phyloP scores from a whole-genome alignment of 179 eudicot species.

The Dionaea muscipula region DNA sequence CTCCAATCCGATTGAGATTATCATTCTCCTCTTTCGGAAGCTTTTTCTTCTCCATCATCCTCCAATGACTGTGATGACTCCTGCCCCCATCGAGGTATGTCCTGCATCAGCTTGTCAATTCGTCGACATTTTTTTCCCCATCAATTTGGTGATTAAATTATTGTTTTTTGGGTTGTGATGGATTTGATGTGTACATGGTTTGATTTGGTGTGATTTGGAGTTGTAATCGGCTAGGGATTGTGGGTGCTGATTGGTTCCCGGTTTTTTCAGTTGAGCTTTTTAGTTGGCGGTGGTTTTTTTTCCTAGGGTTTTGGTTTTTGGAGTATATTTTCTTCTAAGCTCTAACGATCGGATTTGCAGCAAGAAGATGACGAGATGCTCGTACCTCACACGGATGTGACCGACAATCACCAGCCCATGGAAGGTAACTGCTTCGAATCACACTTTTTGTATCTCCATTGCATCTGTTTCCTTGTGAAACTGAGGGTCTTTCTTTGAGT shows the following conservation, averaged over 20 bases:
- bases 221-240: not conserved
- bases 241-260: too few species aligned
- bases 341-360: slow-evolving; percentile 31
- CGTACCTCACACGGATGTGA: slow-evolving; percentile 68
- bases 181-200: too few species aligned
- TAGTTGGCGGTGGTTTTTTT: slow-evolving; percentile 10
- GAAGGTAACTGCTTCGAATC: slow-evolving; percentile 28
- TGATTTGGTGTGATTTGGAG: slow-evolving; percentile 9
- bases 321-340: slow-evolving; percentile 1
- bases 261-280: not conserved
- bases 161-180: too few species aligned
- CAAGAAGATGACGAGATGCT: slow-evolving; percentile 87
- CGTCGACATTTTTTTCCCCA: not conserved
- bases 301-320: not conserved
- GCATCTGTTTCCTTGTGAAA: slow-evolving; percentile 4
- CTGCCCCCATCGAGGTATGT: slow-evolving; percentile 48
- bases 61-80: slow-evolving; percentile 49
- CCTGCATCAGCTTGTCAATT: not conserved
- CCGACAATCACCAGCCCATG: slow-evolving; percentile 41
- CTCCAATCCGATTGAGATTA: not conserved
- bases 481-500: not conserved
- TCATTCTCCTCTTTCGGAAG: not conserved
- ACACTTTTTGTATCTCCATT: not conserved
- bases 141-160: too few species aligned
- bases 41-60: slow-evolving; percentile 1